A percentile compares a stretch with the other conserved stretches of the same genome.
Evolutionary conservation across 2,329 filamentous ascomycete species (phyloP).

Genomic region (Paraphaeosphaeria sporulosa): DNA sequence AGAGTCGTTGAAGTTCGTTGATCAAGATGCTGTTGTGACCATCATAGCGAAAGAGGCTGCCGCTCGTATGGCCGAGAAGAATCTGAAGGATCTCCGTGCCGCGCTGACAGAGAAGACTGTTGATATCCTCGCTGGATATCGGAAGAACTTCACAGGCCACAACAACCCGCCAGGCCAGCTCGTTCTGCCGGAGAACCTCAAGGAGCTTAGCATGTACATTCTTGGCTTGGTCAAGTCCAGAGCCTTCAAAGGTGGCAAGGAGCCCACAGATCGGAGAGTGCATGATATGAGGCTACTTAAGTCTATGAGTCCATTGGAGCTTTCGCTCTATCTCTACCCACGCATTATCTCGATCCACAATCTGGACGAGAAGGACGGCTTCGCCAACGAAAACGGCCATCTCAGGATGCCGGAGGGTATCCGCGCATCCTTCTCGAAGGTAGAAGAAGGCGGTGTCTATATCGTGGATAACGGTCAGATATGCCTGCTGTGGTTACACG

Average conservation of each 20-base stretch:
- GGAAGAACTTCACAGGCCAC: slow-evolving; percentile 86
- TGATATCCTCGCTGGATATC: slow-evolving; percentile 88
- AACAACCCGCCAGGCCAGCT: slow-evolving; percentile 89
- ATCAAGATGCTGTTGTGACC: slow-evolving; percentile 90
- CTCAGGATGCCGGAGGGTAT: slow-evolving; percentile 82
- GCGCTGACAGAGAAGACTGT: slow-evolving; percentile 89
- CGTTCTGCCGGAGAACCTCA: slow-evolving; percentile 92
- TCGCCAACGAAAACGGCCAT: slow-evolving; percentile 90
- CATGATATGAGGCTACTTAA: slow-evolving; percentile 92
- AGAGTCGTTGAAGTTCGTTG: slow-evolving; percentile 88
- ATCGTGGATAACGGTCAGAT: slow-evolving; percentile 94
- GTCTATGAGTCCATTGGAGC: slow-evolving; percentile 83
- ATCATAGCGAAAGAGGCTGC: slow-evolving; percentile 94
- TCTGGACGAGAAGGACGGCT: slow-evolving; percentile 85
- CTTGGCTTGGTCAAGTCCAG: slow-evolving; percentile 88
- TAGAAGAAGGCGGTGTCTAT: slow-evolving; percentile 94
- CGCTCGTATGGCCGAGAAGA: slow-evolving; percentile 78
- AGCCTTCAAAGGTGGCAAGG: slow-evolving; percentile 89
- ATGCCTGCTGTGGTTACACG: slow-evolving; percentile 90
- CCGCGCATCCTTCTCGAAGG: slow-evolving; percentile 83
- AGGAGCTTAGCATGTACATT: slow-evolving; percentile 97
- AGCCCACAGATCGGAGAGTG: slow-evolving; percentile 87
- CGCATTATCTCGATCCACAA: slow-evolving; percentile 93
- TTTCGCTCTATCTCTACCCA: slow-evolving; percentile 93
- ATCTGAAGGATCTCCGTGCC: slow-evolving; percentile 84